phyloP scores from a whole-genome alignment of 2,329 filamentous ascomycete species.

The Hansfordia pulvinata region DNA sequence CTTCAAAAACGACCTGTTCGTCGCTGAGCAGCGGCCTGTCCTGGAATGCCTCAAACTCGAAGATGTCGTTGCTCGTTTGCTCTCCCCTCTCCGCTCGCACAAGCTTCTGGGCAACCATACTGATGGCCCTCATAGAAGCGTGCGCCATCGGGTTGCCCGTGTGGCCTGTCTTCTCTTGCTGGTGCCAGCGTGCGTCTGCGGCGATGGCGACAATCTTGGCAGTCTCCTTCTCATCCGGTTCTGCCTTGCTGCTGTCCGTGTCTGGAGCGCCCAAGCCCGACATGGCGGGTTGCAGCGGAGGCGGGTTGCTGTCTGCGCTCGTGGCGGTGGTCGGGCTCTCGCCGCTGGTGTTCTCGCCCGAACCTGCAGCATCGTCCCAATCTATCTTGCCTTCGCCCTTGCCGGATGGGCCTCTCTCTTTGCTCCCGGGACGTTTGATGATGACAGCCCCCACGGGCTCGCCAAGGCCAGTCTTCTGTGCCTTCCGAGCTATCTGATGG shows the following conservation, averaged over 20 bases:
- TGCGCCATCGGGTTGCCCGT: constrained; percentile 67
- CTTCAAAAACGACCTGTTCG: constrained; percentile 47
- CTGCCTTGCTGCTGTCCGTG: constrained; percentile 7
- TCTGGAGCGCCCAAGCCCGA: constrained; percentile 3
- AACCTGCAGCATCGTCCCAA: constrained; percentile 3
- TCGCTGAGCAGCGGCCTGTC: constrained; percentile 55
- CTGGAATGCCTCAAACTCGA: constrained; percentile 50
- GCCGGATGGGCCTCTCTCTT: too few species aligned
- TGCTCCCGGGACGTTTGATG: constrained; percentile 50
- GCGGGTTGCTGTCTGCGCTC: not conserved
- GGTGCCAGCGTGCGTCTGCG: constrained; percentile 60
- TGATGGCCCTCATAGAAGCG: constrained; percentile 64
- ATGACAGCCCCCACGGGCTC: constrained; percentile 64
- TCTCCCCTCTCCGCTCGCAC: constrained; percentile 38
- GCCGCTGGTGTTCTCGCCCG: constrained; percentile 12
- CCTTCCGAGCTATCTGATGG: constrained; percentile 45
- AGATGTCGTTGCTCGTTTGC: constrained; percentile 21
- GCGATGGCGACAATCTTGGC: constrained; percentile 56
- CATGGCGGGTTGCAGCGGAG: too few species aligned
- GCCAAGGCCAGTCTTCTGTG: constrained; percentile 43
- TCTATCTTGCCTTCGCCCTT: constrained; percentile 9
- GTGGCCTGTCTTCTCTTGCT: constrained; percentile 29
- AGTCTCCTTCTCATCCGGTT: constrained; percentile 16
- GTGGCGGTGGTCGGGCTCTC: constrained; percentile 1
- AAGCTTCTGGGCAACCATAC: constrained; percentile 62